Evolutionary conservation across 768 basidiomycete species (phyloP).

Genomic region (Mycena floridula): DNA sequence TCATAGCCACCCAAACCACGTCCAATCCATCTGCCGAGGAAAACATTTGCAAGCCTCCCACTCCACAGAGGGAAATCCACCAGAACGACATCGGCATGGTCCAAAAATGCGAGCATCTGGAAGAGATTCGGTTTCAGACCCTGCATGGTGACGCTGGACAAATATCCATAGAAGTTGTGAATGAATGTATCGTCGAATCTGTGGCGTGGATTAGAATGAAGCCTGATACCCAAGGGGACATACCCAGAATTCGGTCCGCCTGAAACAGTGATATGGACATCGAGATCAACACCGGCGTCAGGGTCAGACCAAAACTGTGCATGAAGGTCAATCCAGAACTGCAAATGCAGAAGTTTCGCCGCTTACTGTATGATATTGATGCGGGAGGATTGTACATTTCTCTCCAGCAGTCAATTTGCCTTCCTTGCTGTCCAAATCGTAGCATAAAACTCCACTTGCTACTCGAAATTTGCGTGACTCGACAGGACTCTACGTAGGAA

Average conservation of each 20-base stretch:
- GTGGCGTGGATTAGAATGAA: not conserved
- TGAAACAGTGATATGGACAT: conserved; percentile 19
- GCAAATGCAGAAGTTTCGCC: not conserved
- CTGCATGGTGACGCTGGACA: conserved; percentile 17
- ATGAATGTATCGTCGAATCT: conserved; percentile 21
- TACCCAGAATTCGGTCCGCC: conserved; percentile 18
- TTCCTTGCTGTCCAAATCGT: conserved; percentile 16
- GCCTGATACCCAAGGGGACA: not conserved
- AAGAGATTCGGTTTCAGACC: conserved; percentile 14
- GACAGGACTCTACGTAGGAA: not conserved
- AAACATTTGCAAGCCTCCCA: conserved; percentile 16
- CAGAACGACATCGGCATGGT: conserved; percentile 19
- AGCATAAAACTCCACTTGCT: conserved; percentile 19
- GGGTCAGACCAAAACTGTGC: conserved; percentile 20
- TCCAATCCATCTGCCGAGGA: conserved; percentile 18
- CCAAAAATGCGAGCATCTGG: conserved; percentile 21
- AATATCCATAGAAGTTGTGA: conserved; percentile 20
- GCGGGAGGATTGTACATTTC: conserved; percentile 15
- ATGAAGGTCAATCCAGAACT: not conserved
- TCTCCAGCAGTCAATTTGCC: conserved; percentile 18
- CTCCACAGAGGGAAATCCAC: conserved; percentile 15
- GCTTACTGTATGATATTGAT: conserved; percentile 17
- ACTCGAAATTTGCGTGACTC: not conserved
- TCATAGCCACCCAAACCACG: conserved; percentile 15
- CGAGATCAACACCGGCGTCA: conserved; percentile 15